Conservation (phyloP, 1,284 basidiomycete species). For the Irpex sp. region DNA sequence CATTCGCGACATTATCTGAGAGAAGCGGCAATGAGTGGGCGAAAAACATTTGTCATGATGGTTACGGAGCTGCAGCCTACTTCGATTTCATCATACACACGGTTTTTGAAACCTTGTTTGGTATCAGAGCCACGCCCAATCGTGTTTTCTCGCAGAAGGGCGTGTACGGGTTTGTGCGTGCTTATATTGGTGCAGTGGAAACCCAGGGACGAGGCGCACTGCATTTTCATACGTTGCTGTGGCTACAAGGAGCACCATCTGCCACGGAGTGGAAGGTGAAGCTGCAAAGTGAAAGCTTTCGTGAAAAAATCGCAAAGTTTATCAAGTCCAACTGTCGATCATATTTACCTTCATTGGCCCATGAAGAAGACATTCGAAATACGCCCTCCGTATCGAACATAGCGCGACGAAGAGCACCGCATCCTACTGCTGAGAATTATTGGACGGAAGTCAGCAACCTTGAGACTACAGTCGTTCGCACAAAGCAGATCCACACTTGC, state of each 20-base stretch:
- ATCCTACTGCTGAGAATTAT: background rate
- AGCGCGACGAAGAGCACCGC: background rate
- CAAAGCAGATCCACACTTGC: background rate
- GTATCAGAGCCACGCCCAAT: background rate
- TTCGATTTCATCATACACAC: background rate
- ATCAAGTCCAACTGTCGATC: constrained; percentile 28
- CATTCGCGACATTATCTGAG: background rate
- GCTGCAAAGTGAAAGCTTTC: constrained; percentile 25
- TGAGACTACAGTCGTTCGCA: background rate
- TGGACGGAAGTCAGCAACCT: constrained; percentile 7
- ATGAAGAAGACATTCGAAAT: constrained; percentile 9
- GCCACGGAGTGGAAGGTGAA: background rate
- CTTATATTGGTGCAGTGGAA: constrained; percentile 28
- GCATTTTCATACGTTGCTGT: constrained; percentile 28
- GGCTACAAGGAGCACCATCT: constrained; percentile 26
- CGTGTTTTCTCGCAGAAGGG: background rate
- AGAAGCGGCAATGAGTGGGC: background rate
- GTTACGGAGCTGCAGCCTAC: background rate
- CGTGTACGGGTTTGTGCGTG: constrained; percentile 16
- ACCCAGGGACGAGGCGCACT: constrained; percentile 27
- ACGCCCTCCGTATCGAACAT: background rate
- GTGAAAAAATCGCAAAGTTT: constrained; percentile 19
- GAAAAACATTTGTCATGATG: background rate
- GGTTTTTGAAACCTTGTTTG: background rate
- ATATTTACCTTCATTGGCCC: constrained; percentile 18